Percentiles rank a stretch among this genome's conserved stretches.
Conservation (phyloP, 345 rosid species). For the Sonneratia caseolaris region DNA sequence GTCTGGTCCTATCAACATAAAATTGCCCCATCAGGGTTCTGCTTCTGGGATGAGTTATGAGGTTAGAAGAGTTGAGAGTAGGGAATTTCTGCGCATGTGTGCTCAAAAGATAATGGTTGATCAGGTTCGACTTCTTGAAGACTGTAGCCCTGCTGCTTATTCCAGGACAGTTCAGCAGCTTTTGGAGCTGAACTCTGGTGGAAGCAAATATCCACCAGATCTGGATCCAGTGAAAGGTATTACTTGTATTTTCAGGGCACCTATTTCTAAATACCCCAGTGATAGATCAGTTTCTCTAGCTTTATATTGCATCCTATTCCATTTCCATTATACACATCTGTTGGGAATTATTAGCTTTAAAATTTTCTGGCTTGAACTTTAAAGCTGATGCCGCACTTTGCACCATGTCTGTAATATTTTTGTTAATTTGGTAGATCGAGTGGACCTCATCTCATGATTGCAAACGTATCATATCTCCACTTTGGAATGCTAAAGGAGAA, state of each 20-base stretch:
- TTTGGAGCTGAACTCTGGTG: constrained; percentile 45
- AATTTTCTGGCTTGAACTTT: too few species aligned
- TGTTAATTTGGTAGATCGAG: background rate
- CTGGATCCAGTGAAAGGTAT: constrained; percentile 74
- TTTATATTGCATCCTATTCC: background rate
- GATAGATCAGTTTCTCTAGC: background rate
- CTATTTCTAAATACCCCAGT: background rate
- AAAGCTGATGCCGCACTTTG: background rate
- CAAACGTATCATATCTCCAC: background rate
- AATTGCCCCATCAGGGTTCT: constrained; percentile 52
- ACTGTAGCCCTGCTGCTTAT: constrained; percentile 49
- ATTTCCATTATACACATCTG: background rate
- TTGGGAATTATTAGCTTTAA: background rate
- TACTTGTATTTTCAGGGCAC: background rate
- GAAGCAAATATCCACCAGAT: constrained; percentile 63
- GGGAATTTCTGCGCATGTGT: constrained; percentile 65
- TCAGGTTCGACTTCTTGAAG: constrained; percentile 62
- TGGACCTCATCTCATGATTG: background rate
- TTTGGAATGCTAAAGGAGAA: background rate
- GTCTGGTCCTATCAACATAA: constrained; percentile 49
- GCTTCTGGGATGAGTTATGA: constrained; percentile 82
- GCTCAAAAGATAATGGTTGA: constrained; percentile 43
- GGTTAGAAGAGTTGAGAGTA: constrained; percentile 62
- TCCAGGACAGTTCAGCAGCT: constrained; percentile 84
- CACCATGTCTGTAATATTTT: background rate